Evolutionary conservation across 1,139 yeast species (phyloP).

Genomic region (Pichia norvegensis): DNA sequence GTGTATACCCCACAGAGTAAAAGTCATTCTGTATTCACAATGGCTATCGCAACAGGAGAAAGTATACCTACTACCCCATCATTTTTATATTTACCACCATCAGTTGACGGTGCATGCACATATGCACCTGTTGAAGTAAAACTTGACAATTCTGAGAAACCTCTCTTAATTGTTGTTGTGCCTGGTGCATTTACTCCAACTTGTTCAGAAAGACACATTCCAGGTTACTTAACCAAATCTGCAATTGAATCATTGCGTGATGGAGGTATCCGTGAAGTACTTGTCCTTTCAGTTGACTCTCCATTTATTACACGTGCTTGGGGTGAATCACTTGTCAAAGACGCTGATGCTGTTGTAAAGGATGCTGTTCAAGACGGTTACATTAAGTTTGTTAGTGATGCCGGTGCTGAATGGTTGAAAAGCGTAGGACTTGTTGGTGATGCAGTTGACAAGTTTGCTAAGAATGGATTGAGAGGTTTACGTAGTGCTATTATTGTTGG

Average conservation of each 20-base stretch:
- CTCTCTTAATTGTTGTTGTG: conserved; percentile 55
- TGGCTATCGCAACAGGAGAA: conserved; percentile 6
- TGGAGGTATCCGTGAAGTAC: conserved; percentile 65
- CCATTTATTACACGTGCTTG: conserved; percentile 78
- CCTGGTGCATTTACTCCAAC: conserved; percentile 94
- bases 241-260: conserved; percentile 36
- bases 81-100: conserved; percentile 11
- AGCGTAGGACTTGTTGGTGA: conserved; percentile 19
- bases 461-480: conserved; percentile 24
- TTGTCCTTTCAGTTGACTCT: conserved; percentile 72
- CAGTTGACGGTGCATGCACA: conserved; percentile 10
- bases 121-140: conserved; percentile 3
- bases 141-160: conserved; percentile 1
- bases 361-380: conserved; percentile 28
- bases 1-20: no score
- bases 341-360: conserved; percentile 1
- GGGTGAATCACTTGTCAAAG: conserved; percentile 61
- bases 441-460: conserved; percentile 55
- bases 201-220: conserved; percentile 76
- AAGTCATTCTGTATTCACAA: background rate
- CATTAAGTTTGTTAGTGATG: conserved; percentile 67
- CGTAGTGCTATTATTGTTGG: conserved; percentile 18
- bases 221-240: conserved; percentile 53
- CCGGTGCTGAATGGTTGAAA: conserved; percentile 28
- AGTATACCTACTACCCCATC: conserved; percentile 4